phyloP scores from a whole-genome alignment of 371 early-diverging fungal genomes.

The Mortierella sp. region DNA sequence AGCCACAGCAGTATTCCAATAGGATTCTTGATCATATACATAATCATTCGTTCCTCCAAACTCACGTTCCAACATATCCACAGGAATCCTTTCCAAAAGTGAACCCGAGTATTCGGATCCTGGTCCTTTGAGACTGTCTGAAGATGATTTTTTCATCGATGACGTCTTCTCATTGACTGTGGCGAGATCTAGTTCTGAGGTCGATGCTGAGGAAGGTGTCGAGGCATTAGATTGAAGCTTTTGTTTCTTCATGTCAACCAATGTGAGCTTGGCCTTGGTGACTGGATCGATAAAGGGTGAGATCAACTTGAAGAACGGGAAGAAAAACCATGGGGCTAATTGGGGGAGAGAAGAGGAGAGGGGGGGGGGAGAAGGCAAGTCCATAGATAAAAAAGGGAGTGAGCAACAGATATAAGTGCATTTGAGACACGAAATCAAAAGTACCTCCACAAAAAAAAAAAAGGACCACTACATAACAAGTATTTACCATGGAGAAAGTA shows the following conservation, averaged over 20 bases:
- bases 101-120: conserved; percentile 63
- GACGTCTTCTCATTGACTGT: conserved; percentile 6
- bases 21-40: conserved; percentile 65
- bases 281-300: conserved; percentile 93
- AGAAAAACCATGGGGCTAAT: conserved; percentile 89
- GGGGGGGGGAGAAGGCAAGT: background rate
- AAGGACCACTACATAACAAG: background rate
- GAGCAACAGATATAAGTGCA: background rate
- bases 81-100: conserved; percentile 61
- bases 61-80: conserved; percentile 64
- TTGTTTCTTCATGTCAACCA: conserved; percentile 74
- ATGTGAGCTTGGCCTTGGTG: conserved; percentile 86
- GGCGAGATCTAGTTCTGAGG: conserved; percentile 28
- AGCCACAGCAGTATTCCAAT: conserved; percentile 60
- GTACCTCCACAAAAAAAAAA: conserved; percentile 2
- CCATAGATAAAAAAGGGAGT: background rate
- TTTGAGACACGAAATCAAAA: background rate
- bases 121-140: conserved; percentile 13
- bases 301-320: conserved; percentile 80
- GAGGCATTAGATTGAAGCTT: conserved; percentile 26
- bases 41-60: conserved; percentile 72
- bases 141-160: conserved; percentile 10
- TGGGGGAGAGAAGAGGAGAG: too few relatives aligned
- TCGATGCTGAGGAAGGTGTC: conserved; percentile 37
- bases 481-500: conserved; percentile 68